A percentile compares a stretch with the other conserved stretches of the same genome.
Conservation (phyloP, 2,329 filamentous ascomycete species). For the Lasiodiplodia sp. region DNA sequence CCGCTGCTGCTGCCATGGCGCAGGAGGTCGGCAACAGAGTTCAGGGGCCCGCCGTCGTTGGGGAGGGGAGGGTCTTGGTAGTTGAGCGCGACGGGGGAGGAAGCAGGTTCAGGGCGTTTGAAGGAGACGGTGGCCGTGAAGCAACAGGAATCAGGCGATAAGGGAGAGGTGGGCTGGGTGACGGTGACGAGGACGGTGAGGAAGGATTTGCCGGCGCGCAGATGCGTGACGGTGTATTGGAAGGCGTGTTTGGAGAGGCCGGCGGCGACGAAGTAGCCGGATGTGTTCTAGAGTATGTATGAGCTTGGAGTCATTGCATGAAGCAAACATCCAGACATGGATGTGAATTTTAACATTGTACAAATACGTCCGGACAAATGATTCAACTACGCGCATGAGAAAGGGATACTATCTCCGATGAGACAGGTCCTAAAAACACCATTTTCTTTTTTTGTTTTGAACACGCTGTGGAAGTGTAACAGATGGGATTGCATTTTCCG, state of each 20-base stretch:
- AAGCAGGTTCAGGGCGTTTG: conserved; percentile 45
- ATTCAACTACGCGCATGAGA: background rate
- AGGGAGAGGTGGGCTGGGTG: conserved; percentile 49
- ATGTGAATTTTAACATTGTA: background rate
- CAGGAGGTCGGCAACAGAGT: too few species aligned
- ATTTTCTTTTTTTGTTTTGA: background rate
- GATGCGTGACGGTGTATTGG: conserved; percentile 58
- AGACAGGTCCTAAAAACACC: too few species aligned
- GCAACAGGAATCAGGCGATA: conserved; percentile 51
- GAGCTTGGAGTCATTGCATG: background rate
- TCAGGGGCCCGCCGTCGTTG: too few species aligned
- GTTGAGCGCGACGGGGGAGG: background rate
- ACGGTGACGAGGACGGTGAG: conserved; percentile 61
- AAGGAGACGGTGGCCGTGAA: conserved; percentile 62
- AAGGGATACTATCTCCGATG: too few species aligned
- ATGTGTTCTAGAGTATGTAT: background rate
- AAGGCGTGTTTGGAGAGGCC: conserved; percentile 54
- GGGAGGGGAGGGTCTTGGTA: background rate
- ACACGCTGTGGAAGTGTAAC: background rate
- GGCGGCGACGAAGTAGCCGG: conserved; percentile 38
- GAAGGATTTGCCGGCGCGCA: conserved; percentile 61
- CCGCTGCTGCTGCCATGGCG: too few species aligned
- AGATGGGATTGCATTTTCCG: background rate
- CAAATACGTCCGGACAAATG: background rate
- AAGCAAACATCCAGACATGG: background rate